Evolutionary conservation across 2,329 filamentous ascomycete genomes (phyloP), one percentile per base, ranked within the genome.

Genomic region (Fusarium subtropicale): DNA sequence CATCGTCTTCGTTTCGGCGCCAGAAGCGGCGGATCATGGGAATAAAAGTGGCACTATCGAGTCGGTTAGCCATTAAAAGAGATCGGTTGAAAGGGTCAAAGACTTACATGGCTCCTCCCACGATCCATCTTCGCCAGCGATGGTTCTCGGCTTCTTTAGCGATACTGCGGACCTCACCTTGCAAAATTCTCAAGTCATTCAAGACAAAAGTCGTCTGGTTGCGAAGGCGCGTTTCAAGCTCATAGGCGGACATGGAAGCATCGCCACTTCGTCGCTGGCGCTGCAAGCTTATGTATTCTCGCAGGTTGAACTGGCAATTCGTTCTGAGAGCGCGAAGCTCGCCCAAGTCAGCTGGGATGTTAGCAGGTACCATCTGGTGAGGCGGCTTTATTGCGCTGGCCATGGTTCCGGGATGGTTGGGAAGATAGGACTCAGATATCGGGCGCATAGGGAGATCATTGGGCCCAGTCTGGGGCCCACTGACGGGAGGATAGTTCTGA

Each of bases 11-110:
- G 16, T 79, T 76, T 18, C 85, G 81, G 18, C 83, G 82, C 75
- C 87, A 88, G 68, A 88, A 80, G 42, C 78, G 76, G 42, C 85
- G 84, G 24, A 88, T 82, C 4, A 81, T 76, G 1, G 86, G 86
- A 60, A 88, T 82, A 54, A 88, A 83, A 10, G 81, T 78, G 2
- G 84, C 84, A 30, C 85, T 87, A 28, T 20, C 28, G 26, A 26
- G 48, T 66, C 39, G 71, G 67, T 50, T 28, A 36, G 60, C 36
- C 20, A 28, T 38, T 20, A 28, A 28, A 45, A 26, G 22, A 10
- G 12, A 10, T 16, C 15, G 36, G 28, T 7, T 31, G 18, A 36
- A 20, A 22, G 79, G 16, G 22, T 7, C 18, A 4, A 18, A 28
- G 10, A 39, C 84, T 81, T 71, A 87, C 85, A 87, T 75, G 18